Conservation (phyloP, 179 eudicot genomes). For the Gypsophila paniculata region DNA sequence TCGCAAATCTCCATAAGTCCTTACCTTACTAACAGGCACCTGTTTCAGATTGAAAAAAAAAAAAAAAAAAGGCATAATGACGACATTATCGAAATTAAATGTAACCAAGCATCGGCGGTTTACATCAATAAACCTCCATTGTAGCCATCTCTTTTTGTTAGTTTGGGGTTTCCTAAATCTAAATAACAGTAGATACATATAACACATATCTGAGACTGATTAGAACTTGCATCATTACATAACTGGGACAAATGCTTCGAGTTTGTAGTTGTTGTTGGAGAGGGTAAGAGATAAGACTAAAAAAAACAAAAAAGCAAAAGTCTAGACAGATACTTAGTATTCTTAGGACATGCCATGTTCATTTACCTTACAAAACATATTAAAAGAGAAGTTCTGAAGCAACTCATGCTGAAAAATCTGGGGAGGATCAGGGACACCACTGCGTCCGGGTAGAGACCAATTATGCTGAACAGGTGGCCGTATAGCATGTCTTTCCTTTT, state of each 20-base stretch:
- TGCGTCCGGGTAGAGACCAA: conserved; percentile 79
- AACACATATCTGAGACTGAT: background rate
- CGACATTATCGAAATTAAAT: background rate
- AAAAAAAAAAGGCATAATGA: background rate
- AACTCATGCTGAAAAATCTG: conserved; percentile 98
- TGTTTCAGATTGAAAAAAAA: conserved; percentile 30
- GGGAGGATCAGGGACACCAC: conserved; percentile 53
- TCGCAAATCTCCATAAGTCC: conserved; percentile 72
- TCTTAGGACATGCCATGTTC: conserved; percentile 10
- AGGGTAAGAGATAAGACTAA: conserved; percentile 7
- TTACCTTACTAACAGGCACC: conserved; percentile 92
- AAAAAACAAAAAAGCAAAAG: background rate
- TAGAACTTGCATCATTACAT: background rate
- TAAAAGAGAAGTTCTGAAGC: conserved; percentile 89
- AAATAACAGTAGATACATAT: background rate
- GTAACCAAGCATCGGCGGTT: background rate
- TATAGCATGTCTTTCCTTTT: conserved; percentile 85
- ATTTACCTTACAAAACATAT: conserved; percentile 95
- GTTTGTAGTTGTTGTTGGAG: background rate
- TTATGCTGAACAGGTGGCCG: conserved; percentile 94
- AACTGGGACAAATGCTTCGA: background rate
- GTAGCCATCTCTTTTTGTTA: background rate
- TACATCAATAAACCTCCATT: background rate
- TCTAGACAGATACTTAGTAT: background rate
- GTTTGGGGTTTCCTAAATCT: background rate